Evolutionary conservation across 1,139 yeast genomes (phyloP), one percentile per base, ranked within the genome.

Genomic region (Blastobotrys capitulatus): DNA sequence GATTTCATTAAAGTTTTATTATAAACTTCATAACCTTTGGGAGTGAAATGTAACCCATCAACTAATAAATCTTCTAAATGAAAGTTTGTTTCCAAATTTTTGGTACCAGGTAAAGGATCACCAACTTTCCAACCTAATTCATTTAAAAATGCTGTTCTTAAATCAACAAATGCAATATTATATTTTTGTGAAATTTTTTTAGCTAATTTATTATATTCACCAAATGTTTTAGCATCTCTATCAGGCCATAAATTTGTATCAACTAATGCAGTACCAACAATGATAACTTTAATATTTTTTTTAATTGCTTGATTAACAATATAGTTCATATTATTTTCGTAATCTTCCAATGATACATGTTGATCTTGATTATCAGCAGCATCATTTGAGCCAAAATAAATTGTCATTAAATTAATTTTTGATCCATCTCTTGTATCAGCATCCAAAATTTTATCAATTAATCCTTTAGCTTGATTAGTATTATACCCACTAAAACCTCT

Each of bases 1-100:
- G 12, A 29, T 25, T 62, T 52, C 36, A 65, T 55, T 12, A 80
- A 48, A 15, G 62, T 68, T 1, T 70, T 66, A 56, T 64, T 78
- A 54, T 80, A 63, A 2, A 84, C 53, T 49, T 66, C 65, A 62
- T 86, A 85, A 0, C 82, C 87, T n/a, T 66, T 62, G 0, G 82
- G 80, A 1, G 78, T 73, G 61, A 75, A 83, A 62, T 87, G 96
- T 38, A 87, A 67, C 0, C 95, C 95, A 59, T 85, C 92, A 10
- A 59, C 53, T 12, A 76, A 57, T 16, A 72, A 54, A 19, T 29
- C 9, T 2, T 60, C 63, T 12, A 54, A 20, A 62, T 50, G 57
- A 2, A 16, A 13, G 3, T 20, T n/a, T 5, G 25, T 5, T 22
- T 7, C 25, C 4, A 7, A 22, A 5, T 7, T 7, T 61, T 61